Percentiles rank a stretch among this genome's conserved stretches.
phyloP scores from a whole-genome alignment of 176 grass and related monocot genomes.

The Areca catechu region DNA sequence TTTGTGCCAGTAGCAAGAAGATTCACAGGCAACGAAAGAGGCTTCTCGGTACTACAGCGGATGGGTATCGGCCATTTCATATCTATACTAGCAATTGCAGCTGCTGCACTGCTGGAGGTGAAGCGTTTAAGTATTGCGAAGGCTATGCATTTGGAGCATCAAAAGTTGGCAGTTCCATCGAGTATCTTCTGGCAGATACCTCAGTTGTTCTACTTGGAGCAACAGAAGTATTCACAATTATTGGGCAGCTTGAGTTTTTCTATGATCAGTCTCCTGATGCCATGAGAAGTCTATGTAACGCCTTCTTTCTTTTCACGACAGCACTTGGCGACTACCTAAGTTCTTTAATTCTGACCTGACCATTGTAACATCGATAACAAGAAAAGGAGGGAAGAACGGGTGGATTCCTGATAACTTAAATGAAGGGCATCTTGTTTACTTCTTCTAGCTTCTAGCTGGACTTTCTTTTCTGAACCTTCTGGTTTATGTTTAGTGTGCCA shows the following conservation, averaged over 20 bases:
- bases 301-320: slow-evolving; percentile 19
- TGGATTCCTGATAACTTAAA: slow-evolving; percentile 27
- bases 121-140: no score
- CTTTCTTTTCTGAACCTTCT: slow-evolving; percentile 14
- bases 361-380: slow-evolving; percentile 16
- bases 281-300: slow-evolving; percentile 21
- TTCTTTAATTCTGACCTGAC: slow-evolving; percentile 32
- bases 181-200: slow-evolving; percentile 34
- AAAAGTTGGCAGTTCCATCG: background rate
- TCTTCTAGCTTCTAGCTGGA: slow-evolving; percentile 15
- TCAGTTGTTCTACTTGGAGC: slow-evolving; percentile 24
- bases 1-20: no score
- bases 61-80: no score
- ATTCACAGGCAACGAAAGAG: no score
- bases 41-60: no score
- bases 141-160: no score
- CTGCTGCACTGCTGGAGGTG: no score
- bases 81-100: no score
- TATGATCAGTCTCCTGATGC: slow-evolving; percentile 40
- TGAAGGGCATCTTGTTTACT: slow-evolving; percentile 30
- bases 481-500: no score
- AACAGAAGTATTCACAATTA: slow-evolving; percentile 17
- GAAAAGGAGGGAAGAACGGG: background rate
- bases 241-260: slow-evolving; percentile 35
- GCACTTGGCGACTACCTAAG: slow-evolving; percentile 26